phyloP scores from a whole-genome alignment of 2,329 filamentous ascomycete genomes.

The Aspergillus arachidicola region DNA sequence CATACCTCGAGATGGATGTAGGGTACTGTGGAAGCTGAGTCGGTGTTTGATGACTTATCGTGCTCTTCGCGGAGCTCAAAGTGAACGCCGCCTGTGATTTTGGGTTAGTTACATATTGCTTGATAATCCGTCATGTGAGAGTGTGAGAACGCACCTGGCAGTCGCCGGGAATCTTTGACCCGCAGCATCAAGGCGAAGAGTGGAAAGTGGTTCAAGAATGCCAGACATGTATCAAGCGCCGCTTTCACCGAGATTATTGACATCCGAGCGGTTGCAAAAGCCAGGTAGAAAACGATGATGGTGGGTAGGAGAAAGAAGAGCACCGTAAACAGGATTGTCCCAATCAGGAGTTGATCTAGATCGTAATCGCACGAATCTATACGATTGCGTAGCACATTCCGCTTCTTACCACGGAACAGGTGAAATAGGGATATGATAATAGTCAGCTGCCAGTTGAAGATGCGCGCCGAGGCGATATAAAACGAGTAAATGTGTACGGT shows the following conservation, averaged over 20 bases:
- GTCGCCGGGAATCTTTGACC: slow-evolving; percentile 84
- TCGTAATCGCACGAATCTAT: slow-evolving; percentile 99
- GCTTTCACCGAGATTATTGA: slow-evolving; percentile 93
- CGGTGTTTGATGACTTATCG: slow-evolving; percentile 41
- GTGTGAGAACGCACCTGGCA: slow-evolving; percentile 66
- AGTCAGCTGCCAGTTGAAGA: slow-evolving; percentile 97
- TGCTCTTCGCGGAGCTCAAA: slow-evolving; percentile 84
- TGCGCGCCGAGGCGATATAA: slow-evolving; percentile 93
- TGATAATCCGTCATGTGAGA: background rate
- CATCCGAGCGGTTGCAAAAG: slow-evolving; percentile 93
- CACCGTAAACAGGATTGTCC: slow-evolving; percentile 93
- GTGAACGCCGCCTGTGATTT: slow-evolving; percentile 69
- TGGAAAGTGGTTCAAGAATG: slow-evolving; percentile 95
- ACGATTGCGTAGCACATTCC: slow-evolving; percentile 93
- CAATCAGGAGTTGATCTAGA: slow-evolving; percentile 91
- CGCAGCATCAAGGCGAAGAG: slow-evolving; percentile 95
- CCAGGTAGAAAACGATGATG: slow-evolving; percentile 93
- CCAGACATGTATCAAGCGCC: slow-evolving; percentile 84
- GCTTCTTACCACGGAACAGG: slow-evolving; percentile 95
- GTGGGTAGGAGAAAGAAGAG: slow-evolving; percentile 94
- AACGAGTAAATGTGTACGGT: slow-evolving; percentile 98
- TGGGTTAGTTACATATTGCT: slow-evolving; percentile 10
- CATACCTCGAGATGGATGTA: slow-evolving; percentile 83
- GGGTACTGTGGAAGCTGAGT: slow-evolving; percentile 63
- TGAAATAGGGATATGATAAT: slow-evolving; percentile 98